A percentile compares a stretch with the other conserved stretches of the same genome.
These are phyloP conservation scores for Pseudotulostoma volvatum DNA, from an alignment of 495 filamentous ascomycete species.

Conservation along the genomic window DNA sequence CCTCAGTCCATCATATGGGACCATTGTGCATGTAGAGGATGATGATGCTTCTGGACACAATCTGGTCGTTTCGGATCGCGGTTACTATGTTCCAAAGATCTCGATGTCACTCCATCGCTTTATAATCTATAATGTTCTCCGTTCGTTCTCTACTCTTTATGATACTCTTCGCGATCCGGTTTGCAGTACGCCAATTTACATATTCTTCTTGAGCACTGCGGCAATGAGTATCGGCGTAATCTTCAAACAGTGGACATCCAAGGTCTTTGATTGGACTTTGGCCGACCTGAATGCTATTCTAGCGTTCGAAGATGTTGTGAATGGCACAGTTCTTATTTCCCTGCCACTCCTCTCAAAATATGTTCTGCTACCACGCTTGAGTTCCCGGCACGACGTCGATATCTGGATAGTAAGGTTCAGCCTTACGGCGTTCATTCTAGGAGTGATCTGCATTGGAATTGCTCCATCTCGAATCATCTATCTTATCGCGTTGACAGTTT, in stretches of 20 bases:
- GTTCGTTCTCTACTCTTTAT: neutral
- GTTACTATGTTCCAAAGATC: neutral
- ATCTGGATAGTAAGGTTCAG: neutral
- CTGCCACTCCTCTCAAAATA: neutral
- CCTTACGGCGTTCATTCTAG: neutral
- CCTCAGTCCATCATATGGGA: neutral
- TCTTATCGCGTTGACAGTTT: neutral
- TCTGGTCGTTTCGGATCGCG: neutral
- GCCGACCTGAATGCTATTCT: neutral
- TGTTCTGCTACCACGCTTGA: neutral
- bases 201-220: neutral
- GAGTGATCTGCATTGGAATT: neutral
- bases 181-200: neutral
- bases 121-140: neutral
- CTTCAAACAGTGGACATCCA: neutral
- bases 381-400: neutral
- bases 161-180: neutral
- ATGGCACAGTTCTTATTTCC: neutral
- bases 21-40: neutral
- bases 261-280: neutral
- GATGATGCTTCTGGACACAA: neutral
- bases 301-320: neutral
- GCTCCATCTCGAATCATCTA: neutral
- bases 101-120: neutral
- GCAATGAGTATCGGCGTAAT: neutral